Evolutionary conservation across 73 alveolate species (phyloP).

Genomic region (Durusdinium trenchii): DNA sequence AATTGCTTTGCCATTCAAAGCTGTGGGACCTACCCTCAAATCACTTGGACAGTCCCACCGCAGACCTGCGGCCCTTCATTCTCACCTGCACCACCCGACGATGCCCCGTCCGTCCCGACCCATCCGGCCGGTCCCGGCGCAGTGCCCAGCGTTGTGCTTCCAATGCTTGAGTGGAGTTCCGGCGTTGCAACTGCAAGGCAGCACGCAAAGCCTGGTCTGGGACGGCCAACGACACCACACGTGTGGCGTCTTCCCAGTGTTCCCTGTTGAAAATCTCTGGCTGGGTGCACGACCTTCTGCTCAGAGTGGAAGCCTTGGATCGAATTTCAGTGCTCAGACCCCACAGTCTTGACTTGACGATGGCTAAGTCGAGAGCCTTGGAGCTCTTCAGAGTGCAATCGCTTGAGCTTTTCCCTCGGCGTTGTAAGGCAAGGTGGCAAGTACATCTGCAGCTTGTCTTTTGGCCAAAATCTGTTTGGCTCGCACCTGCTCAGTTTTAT

Average conservation of each 20-base stretch:
- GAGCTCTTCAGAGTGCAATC: conserved; percentile 51
- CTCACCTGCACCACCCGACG: background rate
- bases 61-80: background rate
- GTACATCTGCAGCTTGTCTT: background rate
- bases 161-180: conserved; percentile 62
- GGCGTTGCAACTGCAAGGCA: conserved; percentile 49
- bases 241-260: too few relatives aligned
- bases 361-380: too few relatives aligned
- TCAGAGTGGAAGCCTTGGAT: too few relatives aligned
- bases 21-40: too few relatives aligned
- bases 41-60: too few relatives aligned
- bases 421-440: background rate
- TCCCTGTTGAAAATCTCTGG: too few relatives aligned
- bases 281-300: too few relatives aligned
- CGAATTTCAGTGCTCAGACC: too few relatives aligned
- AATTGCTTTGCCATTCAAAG: background rate
- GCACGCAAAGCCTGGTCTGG: conserved; percentile 2
- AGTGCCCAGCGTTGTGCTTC: conserved; percentile 87
- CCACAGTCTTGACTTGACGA: too few relatives aligned
- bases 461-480: too few relatives aligned
- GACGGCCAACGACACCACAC: too few relatives aligned
- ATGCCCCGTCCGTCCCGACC: background rate
- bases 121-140: conserved; percentile 6
- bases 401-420: conserved; percentile 22
- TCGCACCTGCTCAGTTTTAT: too few relatives aligned